A percentile compares a stretch with the other conserved stretches of the same genome.
phyloP scores from a whole-genome alignment of 257 asterid species.

The Echium plantagineum region DNA sequence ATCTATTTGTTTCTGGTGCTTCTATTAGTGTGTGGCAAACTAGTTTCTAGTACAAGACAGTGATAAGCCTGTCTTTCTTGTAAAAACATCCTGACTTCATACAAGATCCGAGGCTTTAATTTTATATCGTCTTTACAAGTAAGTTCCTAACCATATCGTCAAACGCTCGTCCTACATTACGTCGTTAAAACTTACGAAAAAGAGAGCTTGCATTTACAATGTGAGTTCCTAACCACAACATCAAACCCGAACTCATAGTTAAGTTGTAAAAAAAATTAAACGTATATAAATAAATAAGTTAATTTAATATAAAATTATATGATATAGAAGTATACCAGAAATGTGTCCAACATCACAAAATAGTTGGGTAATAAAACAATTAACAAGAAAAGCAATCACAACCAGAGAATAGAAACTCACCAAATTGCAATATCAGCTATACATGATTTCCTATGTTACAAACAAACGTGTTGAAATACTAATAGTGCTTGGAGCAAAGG shows the following conservation, averaged over 20 bases:
- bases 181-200: too few relatives aligned
- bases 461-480: constrained; percentile 15
- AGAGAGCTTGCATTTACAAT: too few relatives aligned
- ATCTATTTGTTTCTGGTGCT: background rate
- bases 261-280: too few relatives aligned
- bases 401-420: constrained; percentile 26
- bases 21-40: background rate
- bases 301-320: background rate
- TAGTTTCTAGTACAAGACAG: too few relatives aligned
- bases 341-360: constrained; percentile 29
- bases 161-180: too few relatives aligned
- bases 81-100: too few relatives aligned
- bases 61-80: too few relatives aligned
- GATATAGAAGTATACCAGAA: background rate
- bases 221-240: too few relatives aligned
- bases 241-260: too few relatives aligned
- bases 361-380: constrained; percentile 17
- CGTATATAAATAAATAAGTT: background rate
- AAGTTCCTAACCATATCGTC: too few relatives aligned
- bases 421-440: constrained; percentile 38
- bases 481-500: constrained; percentile 2
- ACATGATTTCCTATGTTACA: constrained; percentile 46
- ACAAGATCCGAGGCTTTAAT: too few relatives aligned
- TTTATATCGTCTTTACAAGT: too few relatives aligned
- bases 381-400: constrained; percentile 20